Conservation (phyloP, 257 asterid species). For the Haberlea rhodopensis region DNA sequence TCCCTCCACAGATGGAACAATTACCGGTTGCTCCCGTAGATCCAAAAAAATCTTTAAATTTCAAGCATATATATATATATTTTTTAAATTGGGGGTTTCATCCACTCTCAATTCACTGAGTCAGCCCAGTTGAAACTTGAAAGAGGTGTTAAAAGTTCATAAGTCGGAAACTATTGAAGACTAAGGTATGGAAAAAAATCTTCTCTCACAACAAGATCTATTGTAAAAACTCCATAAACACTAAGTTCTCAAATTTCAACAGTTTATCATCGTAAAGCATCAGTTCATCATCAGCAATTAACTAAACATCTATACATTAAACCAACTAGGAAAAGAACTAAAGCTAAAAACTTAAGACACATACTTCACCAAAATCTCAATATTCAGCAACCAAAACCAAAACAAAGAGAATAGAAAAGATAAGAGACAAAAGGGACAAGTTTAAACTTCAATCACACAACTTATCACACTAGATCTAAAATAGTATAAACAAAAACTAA, state of each 20-base stretch:
- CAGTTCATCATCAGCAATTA: background rate
- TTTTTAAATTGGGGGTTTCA: background rate
- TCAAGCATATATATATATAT: background rate
- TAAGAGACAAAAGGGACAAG: conserved; percentile 14
- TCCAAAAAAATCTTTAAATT: too few relatives aligned
- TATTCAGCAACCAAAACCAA: conserved; percentile 24
- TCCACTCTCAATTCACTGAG: background rate
- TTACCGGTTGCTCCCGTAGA: background rate
- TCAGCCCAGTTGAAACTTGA: background rate
- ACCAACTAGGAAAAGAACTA: background rate
- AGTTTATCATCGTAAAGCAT: background rate
- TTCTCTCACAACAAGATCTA: background rate
- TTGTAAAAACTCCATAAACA: background rate
- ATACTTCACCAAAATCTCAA: conserved; percentile 9
- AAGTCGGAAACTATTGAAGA: background rate
- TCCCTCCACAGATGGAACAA: background rate
- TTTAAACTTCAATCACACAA: conserved; percentile 27
- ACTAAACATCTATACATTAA: too few relatives aligned
- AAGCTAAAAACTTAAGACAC: conserved; percentile 1
- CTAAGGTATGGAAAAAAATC: background rate
- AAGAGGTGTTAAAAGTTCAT: too few relatives aligned
- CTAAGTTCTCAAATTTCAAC: background rate
- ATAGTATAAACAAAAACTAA: conserved; percentile 25
- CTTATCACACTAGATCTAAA: conserved; percentile 46
- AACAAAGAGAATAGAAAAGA: conserved; percentile 25